Evolutionary conservation across 495 filamentous ascomycete genomes (phyloP).

Genomic region (Rostrohypoxylon terebratum): DNA sequence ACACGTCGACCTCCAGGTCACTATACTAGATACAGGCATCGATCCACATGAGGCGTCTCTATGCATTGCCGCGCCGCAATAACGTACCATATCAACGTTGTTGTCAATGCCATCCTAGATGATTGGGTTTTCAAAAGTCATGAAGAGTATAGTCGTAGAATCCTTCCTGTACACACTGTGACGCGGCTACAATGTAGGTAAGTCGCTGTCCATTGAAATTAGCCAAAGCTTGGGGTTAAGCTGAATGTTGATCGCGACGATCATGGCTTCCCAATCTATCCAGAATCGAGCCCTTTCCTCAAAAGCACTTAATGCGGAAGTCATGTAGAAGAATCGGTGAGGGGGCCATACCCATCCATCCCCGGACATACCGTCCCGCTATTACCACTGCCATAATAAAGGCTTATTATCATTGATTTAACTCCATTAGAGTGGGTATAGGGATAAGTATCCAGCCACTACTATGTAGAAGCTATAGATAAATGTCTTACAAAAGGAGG

Average conservation of each 20-base stretch:
- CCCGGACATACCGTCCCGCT: neutral
- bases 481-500: neutral
- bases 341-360: too few relatives aligned
- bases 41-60: neutral
- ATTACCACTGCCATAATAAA: neutral
- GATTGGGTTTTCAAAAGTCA: neutral
- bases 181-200: constrained; percentile 4
- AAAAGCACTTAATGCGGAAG: neutral
- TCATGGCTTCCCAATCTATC: neutral
- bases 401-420: neutral
- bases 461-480: neutral
- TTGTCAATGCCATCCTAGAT: neutral
- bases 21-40: constrained; percentile 1
- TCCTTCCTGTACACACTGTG: neutral
- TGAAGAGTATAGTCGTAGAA: neutral
- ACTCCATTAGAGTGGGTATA: neutral
- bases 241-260: constrained; percentile 4
- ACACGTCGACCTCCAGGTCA: neutral
- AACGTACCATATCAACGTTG: neutral
- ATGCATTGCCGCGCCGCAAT: neutral
- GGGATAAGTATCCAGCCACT: neutral
- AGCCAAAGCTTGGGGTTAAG: neutral
- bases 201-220: neutral
- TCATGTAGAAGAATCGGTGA: neutral
- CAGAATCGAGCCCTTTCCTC: neutral